A percentile compares a stretch with the other conserved stretches of the same genome.
Conservation (phyloP, 345 rosid genomes). For the Brassica carinata region DNA sequence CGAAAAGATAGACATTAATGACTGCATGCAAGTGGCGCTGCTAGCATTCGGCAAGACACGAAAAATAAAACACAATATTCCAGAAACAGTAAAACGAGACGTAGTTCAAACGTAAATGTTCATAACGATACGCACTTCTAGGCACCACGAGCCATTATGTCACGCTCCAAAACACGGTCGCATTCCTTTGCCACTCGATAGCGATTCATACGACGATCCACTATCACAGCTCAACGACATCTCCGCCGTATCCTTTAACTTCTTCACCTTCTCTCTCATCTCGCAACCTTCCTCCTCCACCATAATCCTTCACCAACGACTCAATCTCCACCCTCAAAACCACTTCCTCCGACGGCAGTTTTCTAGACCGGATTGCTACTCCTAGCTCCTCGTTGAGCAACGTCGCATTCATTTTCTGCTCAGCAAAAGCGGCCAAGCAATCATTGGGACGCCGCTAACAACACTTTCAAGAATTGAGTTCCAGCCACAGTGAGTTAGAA, state of each 20-base stretch:
- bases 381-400: constrained; percentile 55
- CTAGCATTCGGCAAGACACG: neutral
- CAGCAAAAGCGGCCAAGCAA: constrained; percentile 54
- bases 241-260: constrained; percentile 28
- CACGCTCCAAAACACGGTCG: constrained; percentile 2
- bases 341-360: constrained; percentile 24
- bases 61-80: neutral
- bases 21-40: neutral
- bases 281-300: constrained; percentile 44
- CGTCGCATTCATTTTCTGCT: constrained; percentile 37
- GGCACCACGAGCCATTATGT: constrained; percentile 8
- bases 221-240: constrained; percentile 18
- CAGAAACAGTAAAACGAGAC: neutral
- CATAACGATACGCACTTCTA: constrained; percentile 3
- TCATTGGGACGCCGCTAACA: constrained; percentile 51
- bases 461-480: constrained; percentile 63
- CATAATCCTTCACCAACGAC: constrained; percentile 49
- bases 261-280: constrained; percentile 49
- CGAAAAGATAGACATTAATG: neutral
- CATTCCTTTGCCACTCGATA: constrained; percentile 23
- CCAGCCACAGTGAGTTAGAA: constrained; percentile 83
- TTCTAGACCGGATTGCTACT: constrained; percentile 32
- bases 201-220: constrained; percentile 14
- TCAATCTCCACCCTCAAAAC: constrained; percentile 41
- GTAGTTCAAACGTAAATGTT: neutral